Percentiles rank a stretch among this genome's conserved stretches.
Conservation (phyloP, 2,329 filamentous ascomycete genomes). For the Hyphodiscus sp. region DNA sequence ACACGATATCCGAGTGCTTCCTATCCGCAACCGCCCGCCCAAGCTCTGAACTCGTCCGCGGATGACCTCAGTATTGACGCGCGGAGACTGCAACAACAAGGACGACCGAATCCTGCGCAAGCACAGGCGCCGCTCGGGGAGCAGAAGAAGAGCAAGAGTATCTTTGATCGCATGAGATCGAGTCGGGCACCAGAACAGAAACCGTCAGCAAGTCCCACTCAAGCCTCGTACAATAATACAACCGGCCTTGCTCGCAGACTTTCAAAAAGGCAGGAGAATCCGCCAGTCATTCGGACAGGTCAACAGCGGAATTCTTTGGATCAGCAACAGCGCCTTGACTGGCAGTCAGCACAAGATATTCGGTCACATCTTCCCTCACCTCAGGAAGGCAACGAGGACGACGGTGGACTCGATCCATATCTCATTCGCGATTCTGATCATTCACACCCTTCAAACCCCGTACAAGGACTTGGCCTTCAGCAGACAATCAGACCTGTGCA, state of each 20-base stretch:
- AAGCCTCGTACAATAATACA: conserved; percentile 40
- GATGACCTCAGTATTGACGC: conserved; percentile 24
- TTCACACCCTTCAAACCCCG: conserved; percentile 2
- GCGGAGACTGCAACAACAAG: conserved; percentile 18
- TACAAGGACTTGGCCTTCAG: conserved; percentile 17
- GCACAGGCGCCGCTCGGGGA: conserved; percentile 18
- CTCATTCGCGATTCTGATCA: conserved; percentile 22
- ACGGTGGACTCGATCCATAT: conserved; percentile 25
- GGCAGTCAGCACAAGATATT: conserved; percentile 28
- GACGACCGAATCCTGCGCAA: conserved; percentile 8
- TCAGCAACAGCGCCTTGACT: conserved; percentile 33
- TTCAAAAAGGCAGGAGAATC: conserved; percentile 50
- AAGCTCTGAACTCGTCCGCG: conserved; percentile 16
- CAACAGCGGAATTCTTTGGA: conserved; percentile 33
- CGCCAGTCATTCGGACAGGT: conserved; percentile 34
- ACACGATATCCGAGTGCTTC: conserved; percentile 18
- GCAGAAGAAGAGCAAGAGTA: conserved; percentile 25
- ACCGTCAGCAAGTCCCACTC: conserved; percentile 17
- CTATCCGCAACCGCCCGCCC: conserved; percentile 16
- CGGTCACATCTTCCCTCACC: conserved; percentile 25
- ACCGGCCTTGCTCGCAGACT: conserved; percentile 44
- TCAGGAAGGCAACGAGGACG: conserved; percentile 24
- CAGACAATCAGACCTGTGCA: conserved; percentile 25
- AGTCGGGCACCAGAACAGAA: conserved; percentile 21
- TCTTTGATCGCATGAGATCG: conserved; percentile 29